Conservation (phyloP, 2,329 filamentous ascomycete genomes). For the Hymenoscyphus fraxineus region DNA sequence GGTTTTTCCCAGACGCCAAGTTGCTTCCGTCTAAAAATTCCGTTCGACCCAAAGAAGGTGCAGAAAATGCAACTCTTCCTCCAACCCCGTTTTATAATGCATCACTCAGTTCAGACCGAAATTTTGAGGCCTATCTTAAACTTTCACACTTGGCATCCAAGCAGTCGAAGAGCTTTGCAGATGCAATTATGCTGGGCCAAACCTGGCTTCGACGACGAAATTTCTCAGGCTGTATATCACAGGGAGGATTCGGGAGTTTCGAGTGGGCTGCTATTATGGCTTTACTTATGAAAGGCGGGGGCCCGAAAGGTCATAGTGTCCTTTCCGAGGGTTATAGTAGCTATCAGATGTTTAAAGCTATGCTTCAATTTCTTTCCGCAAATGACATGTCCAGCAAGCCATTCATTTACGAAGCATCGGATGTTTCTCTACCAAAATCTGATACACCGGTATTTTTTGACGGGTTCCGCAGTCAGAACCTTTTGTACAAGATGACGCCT, state of each 20-base stretch:
- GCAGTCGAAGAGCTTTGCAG: slow-evolving; percentile 56
- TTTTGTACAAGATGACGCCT: slow-evolving; percentile 84
- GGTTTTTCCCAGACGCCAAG: slow-evolving; percentile 67
- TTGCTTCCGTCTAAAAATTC: slow-evolving; percentile 67
- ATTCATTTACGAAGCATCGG: slow-evolving; percentile 45
- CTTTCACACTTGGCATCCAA: slow-evolving; percentile 67
- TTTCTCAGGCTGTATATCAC: slow-evolving; percentile 63
- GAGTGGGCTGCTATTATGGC: slow-evolving; percentile 85
- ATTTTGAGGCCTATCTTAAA: slow-evolving; percentile 70
- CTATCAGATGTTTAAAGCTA: slow-evolving; percentile 92
- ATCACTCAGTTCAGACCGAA: slow-evolving; percentile 72
- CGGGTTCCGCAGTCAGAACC: slow-evolving; percentile 67
- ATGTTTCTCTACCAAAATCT: slow-evolving; percentile 42
- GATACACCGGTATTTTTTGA: slow-evolving; percentile 74
- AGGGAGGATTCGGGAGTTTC: slow-evolving; percentile 87
- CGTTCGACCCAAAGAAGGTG: slow-evolving; percentile 54
- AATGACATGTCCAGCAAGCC: slow-evolving; percentile 69
- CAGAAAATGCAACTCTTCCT: slow-evolving; percentile 38
- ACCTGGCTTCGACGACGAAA: slow-evolving; percentile 89
- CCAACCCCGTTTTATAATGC: slow-evolving; percentile 88
- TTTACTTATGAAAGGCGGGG: slow-evolving; percentile 74
- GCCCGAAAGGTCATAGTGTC: slow-evolving; percentile 64
- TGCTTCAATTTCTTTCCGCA: slow-evolving; percentile 78
- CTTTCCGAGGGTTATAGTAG: slow-evolving; percentile 80
- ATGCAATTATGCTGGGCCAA: slow-evolving; percentile 81